phyloP scores from a whole-genome alignment of 106 monocot species.

The Narthecium ossifragum region DNA sequence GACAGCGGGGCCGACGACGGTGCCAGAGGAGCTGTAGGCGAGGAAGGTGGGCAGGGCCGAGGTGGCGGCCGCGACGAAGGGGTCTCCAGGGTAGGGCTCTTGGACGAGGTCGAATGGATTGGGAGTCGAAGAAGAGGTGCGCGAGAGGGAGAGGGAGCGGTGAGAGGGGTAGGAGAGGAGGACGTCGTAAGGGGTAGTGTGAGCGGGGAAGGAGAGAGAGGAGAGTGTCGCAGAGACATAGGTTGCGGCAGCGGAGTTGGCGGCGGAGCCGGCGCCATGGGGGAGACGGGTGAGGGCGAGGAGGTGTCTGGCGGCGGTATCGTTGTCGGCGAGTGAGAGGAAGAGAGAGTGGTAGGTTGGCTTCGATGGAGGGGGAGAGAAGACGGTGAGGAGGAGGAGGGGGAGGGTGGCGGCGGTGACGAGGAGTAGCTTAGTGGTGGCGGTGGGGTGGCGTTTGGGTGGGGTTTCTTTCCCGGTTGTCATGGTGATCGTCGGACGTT shows the following conservation, averaged over 20 bases:
- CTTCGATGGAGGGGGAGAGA: constrained; percentile 11
- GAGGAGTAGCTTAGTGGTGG: constrained; percentile 1
- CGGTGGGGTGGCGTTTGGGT: too few species aligned
- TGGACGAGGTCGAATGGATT: constrained; percentile 27
- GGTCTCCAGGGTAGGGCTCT: constrained; percentile 27
- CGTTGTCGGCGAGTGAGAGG: constrained; percentile 48
- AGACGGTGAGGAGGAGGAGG: constrained; percentile 14
- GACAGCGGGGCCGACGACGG: constrained; percentile 40
- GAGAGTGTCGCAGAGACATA: constrained; percentile 36
- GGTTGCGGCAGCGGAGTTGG: constrained; percentile 26
- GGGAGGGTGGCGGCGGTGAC: constrained; percentile 3
- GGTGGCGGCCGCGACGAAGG: constrained; percentile 20
- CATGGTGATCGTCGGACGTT: too few species aligned
- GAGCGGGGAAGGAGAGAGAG: constrained; percentile 26
- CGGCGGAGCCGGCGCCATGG: constrained; percentile 40
- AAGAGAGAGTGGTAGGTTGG: constrained; percentile 55
- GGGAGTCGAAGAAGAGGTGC: constrained; percentile 36
- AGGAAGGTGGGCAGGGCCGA: constrained; percentile 57
- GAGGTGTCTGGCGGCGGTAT: constrained; percentile 46
- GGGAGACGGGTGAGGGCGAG: constrained; percentile 49
- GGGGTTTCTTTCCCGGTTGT: too few species aligned
- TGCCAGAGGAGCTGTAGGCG: constrained; percentile 54
- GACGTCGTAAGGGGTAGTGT: constrained; percentile 31
- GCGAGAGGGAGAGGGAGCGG: constrained; percentile 39
- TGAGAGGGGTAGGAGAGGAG: constrained; percentile 52